Base-by-base conservation (phyloP, 225 moss, liverwort and hornwort genomes). In the Marchantia polymorpha region DNA sequence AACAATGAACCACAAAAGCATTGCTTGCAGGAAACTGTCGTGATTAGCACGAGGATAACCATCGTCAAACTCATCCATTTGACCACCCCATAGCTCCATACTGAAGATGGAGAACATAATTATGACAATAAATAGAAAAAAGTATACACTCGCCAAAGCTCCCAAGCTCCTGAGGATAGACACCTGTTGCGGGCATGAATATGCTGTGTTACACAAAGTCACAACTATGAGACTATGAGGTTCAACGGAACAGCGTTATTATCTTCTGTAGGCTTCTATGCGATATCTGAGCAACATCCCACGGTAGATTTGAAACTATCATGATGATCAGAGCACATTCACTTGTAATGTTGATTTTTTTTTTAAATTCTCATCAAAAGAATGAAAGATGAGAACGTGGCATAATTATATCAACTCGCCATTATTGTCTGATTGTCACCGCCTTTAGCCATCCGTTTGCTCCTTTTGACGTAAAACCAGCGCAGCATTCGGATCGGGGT, bases 21-120 rank as follows among this genome's bases (percentile, higher is more conserved):
- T 78, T 13, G 97, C 86, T 81, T 69, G 48, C 2, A 72, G 84
- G 3, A 97, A 85, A 47, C 87, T 84, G 8, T 97, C 92, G 39
- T 87, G 85, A 56, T 97, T 97, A 81, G 89, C 91, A n/a, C 97
- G 92, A 56, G 97, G 97, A 79, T 82, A 86, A 7, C 92, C 94
- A 25, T 82, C 88, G 2, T 17, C 0, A 83, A 97, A 90, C 49
- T 68, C 52, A 4, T 31, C 6, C 58, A 79, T 92, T 12, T 91
- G 52, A 30, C 88, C 93, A 78, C 92, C 89, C 56, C 93, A 97
- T 25, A 97, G 76, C 58, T 94, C 91, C 94, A 97, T 97, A 52
- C 79, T 63, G n/a, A 97, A 91, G 22, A 97, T 85, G 51, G 91
- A 85, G 79, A 86, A 97, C 48, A 93, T 85, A 31, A 93, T 0